Percentiles rank a stretch among this genome's conserved stretches.
Conservation (phyloP, 163 green algal species). For the Dunaliella salina region DNA sequence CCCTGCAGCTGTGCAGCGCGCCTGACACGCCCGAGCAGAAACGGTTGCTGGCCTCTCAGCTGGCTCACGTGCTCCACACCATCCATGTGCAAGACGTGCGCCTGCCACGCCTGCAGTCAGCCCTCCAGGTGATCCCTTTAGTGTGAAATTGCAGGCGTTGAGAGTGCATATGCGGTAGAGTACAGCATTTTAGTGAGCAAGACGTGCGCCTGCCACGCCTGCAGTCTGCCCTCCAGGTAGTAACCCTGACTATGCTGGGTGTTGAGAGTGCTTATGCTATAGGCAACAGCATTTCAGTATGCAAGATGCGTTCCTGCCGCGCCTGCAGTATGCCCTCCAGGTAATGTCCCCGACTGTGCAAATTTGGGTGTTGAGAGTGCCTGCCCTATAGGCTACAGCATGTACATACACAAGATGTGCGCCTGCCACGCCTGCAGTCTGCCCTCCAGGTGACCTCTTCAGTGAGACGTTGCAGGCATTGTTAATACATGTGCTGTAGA, state of each 20-base stretch:
- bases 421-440: constrained; percentile 26
- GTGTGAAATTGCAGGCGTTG: no score
- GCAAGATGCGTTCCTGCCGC: neutral
- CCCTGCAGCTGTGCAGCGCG: constrained; percentile 1
- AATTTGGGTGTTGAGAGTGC: no score
- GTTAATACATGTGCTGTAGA: no score
- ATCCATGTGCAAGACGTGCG: constrained; percentile 2
- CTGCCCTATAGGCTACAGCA: no score
- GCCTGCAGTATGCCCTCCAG: neutral
- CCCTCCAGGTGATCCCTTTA: neutral
- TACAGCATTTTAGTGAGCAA: neutral
- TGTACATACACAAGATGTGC: constrained; percentile 9
- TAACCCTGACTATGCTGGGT: no score
- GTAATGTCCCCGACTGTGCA: neutral
- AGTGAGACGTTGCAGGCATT: no score
- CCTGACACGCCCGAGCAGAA: constrained; percentile 20
- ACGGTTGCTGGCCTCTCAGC: constrained; percentile 18
- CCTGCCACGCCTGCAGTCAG: neutral
- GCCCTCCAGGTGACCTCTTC: no score
- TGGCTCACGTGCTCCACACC: constrained; percentile 11
- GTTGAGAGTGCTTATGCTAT: no score
- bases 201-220: constrained; percentile 27
- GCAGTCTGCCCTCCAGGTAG: constrained; percentile 11
- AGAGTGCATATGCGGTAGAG: no score
- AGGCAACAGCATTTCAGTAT: no score